These are phyloP conservation scores for Coprinellus aureogranulatus DNA, from an alignment of 768 basidiomycete species.

Conservation along the genomic window DNA sequence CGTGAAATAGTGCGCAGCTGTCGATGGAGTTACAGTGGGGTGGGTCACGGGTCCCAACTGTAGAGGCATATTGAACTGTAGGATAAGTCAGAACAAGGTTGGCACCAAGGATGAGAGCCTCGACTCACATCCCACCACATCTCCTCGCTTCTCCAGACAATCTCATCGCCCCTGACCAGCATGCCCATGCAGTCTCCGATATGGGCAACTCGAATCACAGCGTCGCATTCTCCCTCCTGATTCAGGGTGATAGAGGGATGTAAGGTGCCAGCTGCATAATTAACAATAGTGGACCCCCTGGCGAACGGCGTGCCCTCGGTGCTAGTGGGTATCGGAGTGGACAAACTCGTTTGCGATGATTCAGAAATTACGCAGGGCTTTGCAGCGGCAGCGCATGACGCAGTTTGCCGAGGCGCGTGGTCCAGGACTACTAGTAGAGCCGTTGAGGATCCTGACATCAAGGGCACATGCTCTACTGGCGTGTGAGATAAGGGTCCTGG, in stretches of 20 bases:
- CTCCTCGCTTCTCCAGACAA: conserved; percentile 85
- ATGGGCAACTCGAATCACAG: conserved; percentile 78
- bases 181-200: conserved; percentile 87
- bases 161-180: conserved; percentile 73
- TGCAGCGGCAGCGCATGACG: not conserved
- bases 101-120: not conserved
- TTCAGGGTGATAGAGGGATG: conserved; percentile 10
- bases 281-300: conserved; percentile 12
- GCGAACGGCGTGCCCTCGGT: conserved; percentile 7
- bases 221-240: conserved; percentile 32
- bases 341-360: not conserved
- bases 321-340: not conserved
- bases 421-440: conserved; percentile 66
- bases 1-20: conserved; percentile 62
- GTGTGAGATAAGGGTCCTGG: conserved; percentile 9
- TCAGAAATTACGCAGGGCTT: not conserved
- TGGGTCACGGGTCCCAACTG: conserved; percentile 40
- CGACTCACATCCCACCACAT: conserved; percentile 83
- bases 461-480: conserved; percentile 27
- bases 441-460: conserved; percentile 64
- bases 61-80: conserved; percentile 44
- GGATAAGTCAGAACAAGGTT: not conserved
- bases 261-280: conserved; percentile 22
- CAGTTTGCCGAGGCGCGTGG: conserved; percentile 27
- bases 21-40: conserved; percentile 31